Conservation (phyloP, 1,284 basidiomycete species). For the Xerocomus amazonicus region DNA sequence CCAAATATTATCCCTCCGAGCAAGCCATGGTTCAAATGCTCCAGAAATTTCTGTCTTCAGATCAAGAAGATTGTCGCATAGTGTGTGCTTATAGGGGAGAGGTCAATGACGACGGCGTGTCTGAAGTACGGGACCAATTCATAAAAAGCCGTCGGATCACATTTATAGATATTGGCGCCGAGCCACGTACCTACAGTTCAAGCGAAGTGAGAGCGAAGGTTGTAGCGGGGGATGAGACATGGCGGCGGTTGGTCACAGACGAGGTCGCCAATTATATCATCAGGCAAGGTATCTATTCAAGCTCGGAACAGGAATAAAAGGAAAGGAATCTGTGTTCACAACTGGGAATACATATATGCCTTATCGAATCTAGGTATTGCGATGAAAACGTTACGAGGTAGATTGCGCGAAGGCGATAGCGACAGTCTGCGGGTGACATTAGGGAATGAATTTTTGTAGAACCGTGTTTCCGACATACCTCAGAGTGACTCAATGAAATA, state of each 20-base stretch:
- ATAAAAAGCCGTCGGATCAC: conserved; percentile 48
- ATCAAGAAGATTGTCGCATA: conserved; percentile 62
- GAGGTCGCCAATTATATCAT: conserved; percentile 48
- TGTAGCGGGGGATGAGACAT: conserved; percentile 32
- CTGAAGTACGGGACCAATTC: conserved; percentile 45
- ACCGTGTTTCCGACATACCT: conserved; percentile 47
- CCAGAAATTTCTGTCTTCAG: conserved; percentile 55
- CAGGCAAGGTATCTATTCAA: conserved; percentile 48
- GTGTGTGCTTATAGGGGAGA: conserved; percentile 64
- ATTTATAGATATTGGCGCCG: conserved; percentile 58
- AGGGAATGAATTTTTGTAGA: conserved; percentile 10
- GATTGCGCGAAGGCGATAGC: conserved; percentile 83
- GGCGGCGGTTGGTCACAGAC: conserved; percentile 42
- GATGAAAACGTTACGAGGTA: conserved; percentile 26
- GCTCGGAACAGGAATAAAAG: neutral
- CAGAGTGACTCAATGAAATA: conserved; percentile 90
- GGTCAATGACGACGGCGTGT: conserved; percentile 16
- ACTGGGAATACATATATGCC: conserved; percentile 8
- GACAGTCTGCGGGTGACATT: conserved; percentile 49
- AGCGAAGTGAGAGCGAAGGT: conserved; percentile 64
- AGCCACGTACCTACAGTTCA: conserved; percentile 65
- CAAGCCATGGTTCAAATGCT: conserved; percentile 55
- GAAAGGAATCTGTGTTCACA: conserved; percentile 12
- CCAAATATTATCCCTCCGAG: conserved; percentile 70
- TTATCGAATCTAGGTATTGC: conserved; percentile 3